phyloP scores from a whole-genome alignment of 768 basidiomycete species.

The Exidia glandulosa region DNA sequence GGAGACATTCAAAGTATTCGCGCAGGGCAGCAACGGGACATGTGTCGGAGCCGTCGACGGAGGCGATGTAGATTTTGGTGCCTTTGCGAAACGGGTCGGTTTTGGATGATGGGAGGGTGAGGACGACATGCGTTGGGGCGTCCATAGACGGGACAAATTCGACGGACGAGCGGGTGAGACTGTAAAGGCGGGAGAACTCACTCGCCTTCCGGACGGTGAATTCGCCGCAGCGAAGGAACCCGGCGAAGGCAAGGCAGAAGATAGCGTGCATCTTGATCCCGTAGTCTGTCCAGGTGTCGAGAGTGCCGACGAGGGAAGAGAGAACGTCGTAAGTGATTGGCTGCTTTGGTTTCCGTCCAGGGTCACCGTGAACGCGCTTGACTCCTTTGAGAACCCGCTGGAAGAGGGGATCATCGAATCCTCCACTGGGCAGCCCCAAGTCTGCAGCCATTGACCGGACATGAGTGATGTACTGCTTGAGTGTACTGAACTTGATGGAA shows the following conservation, averaged over 20 bases:
- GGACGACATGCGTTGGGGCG: slow-evolving; percentile 8
- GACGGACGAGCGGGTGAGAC: slow-evolving; percentile 16
- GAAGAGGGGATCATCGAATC: slow-evolving; percentile 17
- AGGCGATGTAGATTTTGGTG: slow-evolving; percentile 14
- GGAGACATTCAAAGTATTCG: slow-evolving; percentile 1
- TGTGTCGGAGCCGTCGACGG: slow-evolving; percentile 5
- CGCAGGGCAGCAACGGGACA: slow-evolving; percentile 7
- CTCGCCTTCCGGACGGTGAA: slow-evolving; percentile 8
- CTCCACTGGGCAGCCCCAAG: slow-evolving; percentile 14
- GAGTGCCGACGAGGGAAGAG: not conserved
- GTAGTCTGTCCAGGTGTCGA: not conserved
- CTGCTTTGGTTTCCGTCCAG: slow-evolving; percentile 13
- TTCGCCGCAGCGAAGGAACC: slow-evolving; percentile 15
- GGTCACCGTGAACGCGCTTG: slow-evolving; percentile 20
- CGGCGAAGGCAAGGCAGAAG: slow-evolving; percentile 11
- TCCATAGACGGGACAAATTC: slow-evolving; percentile 18
- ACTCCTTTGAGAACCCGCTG: slow-evolving; percentile 22
- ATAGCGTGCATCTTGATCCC: slow-evolving; percentile 6
- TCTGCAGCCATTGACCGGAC: slow-evolving; percentile 19
- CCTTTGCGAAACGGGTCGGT: slow-evolving; percentile 26
- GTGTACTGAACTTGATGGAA: slow-evolving; percentile 12
- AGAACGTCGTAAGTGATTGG: slow-evolving; percentile 19
- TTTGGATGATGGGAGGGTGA: slow-evolving; percentile 25
- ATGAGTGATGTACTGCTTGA: slow-evolving; percentile 17
- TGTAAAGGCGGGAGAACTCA: slow-evolving; percentile 5